A percentile compares a stretch with the other conserved stretches of the same genome.
Evolutionary conservation across 352 stramenopile species (phyloP).

Genomic region (Pythium biforme): DNA sequence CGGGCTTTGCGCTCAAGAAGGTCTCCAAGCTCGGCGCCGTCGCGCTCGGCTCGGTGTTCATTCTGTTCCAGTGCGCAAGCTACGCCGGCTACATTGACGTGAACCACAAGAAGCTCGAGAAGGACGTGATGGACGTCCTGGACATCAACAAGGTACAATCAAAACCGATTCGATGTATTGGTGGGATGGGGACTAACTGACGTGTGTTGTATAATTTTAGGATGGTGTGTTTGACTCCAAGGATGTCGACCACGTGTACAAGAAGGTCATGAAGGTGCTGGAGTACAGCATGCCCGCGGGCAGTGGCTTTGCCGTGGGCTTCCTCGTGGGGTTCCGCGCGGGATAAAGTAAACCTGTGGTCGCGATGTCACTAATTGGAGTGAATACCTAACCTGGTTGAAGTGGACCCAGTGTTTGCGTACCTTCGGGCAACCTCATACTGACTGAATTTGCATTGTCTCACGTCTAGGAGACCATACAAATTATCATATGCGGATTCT

Average conservation of each 20-base stretch:
- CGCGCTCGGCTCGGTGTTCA: constrained; percentile 81
- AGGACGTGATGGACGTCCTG: constrained; percentile 65
- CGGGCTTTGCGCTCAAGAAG: constrained; percentile 89
- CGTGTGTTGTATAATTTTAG: constrained; percentile 25
- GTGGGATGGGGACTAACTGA: neutral
- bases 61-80: constrained; percentile 85
- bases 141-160: constrained; percentile 74
- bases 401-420: constrained; percentile 2
- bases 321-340: constrained; percentile 73
- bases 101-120: constrained; percentile 90
- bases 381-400: constrained; percentile 32
- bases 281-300: constrained; percentile 76
- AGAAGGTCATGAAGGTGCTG: constrained; percentile 73
- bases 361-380: constrained; percentile 20
- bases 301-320: constrained; percentile 72
- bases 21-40: constrained; percentile 88
- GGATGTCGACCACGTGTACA: constrained; percentile 76
- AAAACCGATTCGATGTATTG: neutral
- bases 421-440: constrained; percentile 26
- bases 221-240: constrained; percentile 73
- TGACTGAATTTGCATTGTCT: constrained; percentile 20
- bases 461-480: constrained; percentile 5
- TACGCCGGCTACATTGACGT: constrained; percentile 91
- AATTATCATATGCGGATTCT: constrained; percentile 6
- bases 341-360: constrained; percentile 33